phyloP scores from a whole-genome alignment of 164 flowering plant genomes.

The Aristolochia contorta region DNA sequence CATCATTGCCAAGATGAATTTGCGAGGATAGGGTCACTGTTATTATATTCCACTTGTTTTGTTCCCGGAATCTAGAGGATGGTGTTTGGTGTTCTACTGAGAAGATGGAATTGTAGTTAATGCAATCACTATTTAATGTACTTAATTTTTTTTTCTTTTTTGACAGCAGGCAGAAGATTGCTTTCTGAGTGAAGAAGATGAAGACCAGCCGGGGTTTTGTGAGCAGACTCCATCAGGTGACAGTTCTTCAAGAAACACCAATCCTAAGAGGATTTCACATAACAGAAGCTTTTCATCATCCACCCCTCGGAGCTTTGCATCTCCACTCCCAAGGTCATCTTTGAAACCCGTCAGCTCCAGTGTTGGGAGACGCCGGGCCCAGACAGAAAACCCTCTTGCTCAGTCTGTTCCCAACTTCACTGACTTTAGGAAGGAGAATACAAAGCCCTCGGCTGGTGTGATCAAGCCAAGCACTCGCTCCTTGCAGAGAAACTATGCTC shows the following conservation, averaged over 20 bases:
- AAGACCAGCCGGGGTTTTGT: constrained; percentile 33
- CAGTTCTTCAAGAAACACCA: constrained; percentile 36
- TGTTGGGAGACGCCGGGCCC: constrained; percentile 52
- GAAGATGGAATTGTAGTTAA: not conserved
- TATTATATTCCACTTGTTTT: no score
- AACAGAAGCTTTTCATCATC: constrained; percentile 45
- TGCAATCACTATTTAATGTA: not conserved
- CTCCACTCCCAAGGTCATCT: constrained; percentile 45
- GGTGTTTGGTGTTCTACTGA: no score
- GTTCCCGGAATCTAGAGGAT: no score
- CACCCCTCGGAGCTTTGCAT: constrained; percentile 46
- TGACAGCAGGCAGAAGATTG: constrained; percentile 31
- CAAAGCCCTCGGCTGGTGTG: constrained; percentile 58
- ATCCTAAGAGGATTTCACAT: constrained; percentile 45
- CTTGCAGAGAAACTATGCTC: constrained; percentile 42
- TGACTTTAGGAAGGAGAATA: constrained; percentile 79
- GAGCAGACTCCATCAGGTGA: constrained; percentile 35
- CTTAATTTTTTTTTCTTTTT: constrained; percentile 20
- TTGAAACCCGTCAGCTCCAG: constrained; percentile 35
- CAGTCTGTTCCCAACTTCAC: constrained; percentile 94
- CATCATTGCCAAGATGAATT: no score
- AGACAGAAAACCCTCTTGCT: constrained; percentile 65
- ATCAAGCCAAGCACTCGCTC: constrained; percentile 44
- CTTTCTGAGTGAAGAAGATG: constrained; percentile 54
- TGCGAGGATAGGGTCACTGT: no score